These are phyloP conservation scores for Symmetrospora coprosmae DNA, from an alignment of 768 basidiomycete genomes.

Conservation along the genomic window DNA sequence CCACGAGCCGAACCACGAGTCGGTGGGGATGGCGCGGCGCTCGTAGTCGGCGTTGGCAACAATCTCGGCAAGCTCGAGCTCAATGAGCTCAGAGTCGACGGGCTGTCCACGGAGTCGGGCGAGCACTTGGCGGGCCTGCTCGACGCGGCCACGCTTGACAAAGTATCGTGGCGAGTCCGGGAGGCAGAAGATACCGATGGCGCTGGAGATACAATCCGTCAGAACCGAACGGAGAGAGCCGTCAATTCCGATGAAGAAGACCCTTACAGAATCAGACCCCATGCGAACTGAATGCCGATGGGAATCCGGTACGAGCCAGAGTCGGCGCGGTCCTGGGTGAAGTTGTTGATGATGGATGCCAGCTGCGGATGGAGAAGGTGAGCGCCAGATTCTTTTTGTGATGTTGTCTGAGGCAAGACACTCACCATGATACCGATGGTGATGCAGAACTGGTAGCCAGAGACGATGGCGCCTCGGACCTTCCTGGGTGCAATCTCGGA, in stretches of 20 bases:
- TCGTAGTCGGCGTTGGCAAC: slow-evolving; percentile 53
- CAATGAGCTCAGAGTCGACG: slow-evolving; percentile 44
- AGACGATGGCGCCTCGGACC: slow-evolving; percentile 59
- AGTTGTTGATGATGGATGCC: slow-evolving; percentile 55
- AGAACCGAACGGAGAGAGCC: too few species aligned
- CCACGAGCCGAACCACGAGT: slow-evolving; percentile 49
- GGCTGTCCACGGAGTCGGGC: slow-evolving; percentile 48
- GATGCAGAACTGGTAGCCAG: slow-evolving; percentile 46
- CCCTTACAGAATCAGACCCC: slow-evolving; percentile 65
- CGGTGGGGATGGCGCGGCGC: slow-evolving; percentile 44
- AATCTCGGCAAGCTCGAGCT: slow-evolving; percentile 46
- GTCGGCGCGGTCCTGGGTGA: slow-evolving; percentile 47
- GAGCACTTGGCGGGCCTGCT: slow-evolving; percentile 49
- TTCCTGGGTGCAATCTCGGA: slow-evolving; percentile 55
- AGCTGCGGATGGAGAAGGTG: too few species aligned
- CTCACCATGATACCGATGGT: slow-evolving; percentile 61
- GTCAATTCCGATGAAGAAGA: too few species aligned
- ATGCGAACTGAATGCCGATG: slow-evolving; percentile 62
- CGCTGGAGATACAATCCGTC: too few species aligned
- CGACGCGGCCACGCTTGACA: slow-evolving; percentile 53
- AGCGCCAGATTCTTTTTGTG: too few species aligned
- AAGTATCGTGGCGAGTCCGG: slow-evolving; percentile 47
- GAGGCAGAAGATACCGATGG: slow-evolving; percentile 54
- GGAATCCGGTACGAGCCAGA: slow-evolving; percentile 44
- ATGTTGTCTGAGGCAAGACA: too few species aligned